Conservation (phyloP, 2,329 filamentous ascomycete genomes). For the Fonsecaea pedrosoi region DNA sequence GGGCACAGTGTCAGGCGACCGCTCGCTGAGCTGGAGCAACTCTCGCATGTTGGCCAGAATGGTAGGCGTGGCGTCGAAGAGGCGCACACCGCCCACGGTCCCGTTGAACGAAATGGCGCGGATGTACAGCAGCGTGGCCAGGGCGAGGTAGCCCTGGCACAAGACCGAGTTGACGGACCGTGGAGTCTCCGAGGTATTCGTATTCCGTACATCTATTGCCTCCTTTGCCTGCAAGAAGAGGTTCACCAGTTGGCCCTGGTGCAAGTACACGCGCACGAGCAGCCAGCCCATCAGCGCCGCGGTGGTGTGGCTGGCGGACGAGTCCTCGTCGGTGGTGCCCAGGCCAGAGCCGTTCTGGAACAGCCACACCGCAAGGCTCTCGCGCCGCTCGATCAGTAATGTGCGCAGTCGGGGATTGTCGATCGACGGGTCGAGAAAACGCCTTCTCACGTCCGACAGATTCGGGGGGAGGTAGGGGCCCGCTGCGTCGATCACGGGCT, state of each 20-base stretch:
- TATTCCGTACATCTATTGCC: too few relatives aligned
- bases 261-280: conserved; percentile 6
- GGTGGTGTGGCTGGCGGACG: neutral
- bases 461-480: neutral
- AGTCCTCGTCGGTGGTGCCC: neutral
- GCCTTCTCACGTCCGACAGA: neutral
- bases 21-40: conserved; percentile 1
- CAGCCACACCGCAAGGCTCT: conserved; percentile 14
- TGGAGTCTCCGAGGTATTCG: neutral
- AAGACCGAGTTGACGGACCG: neutral
- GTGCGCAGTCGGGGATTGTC: conserved; percentile 1
- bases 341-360: neutral
- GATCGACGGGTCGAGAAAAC: conserved; percentile 7
- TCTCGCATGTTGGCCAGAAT: conserved; percentile 7
- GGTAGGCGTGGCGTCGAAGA: conserved; percentile 5
- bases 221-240: conserved; percentile 7
- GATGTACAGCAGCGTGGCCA: conserved; percentile 7
- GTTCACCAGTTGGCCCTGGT: conserved; percentile 8
- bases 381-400: conserved; percentile 11
- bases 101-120: conserved; percentile 13
- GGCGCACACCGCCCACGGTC: conserved; percentile 3
- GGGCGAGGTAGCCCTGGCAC: conserved; percentile 4
- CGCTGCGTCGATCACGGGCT: conserved; percentile 4
- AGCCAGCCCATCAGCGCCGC: conserved; percentile 4
- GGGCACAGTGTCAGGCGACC: neutral